phyloP scores from a whole-genome alignment of 805 yeast genomes.

The Myxozyma geophila region DNA sequence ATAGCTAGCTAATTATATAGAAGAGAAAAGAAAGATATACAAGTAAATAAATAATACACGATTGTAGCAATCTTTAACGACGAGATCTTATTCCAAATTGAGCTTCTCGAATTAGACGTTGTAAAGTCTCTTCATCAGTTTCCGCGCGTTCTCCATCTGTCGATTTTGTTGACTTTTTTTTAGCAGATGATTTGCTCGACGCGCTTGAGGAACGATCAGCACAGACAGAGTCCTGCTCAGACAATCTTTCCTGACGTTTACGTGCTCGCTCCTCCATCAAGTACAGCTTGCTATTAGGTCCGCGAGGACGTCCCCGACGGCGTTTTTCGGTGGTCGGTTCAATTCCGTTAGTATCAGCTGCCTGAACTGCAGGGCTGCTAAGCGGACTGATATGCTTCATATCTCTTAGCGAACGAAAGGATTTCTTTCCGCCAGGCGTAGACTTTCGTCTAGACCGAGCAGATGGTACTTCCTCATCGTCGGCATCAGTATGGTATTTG shows the following conservation, averaged over 20 bases:
- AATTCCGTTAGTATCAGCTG: not conserved
- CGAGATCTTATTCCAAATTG: constrained; percentile 35
- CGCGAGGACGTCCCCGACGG: constrained; percentile 25
- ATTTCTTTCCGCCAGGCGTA: constrained; percentile 20
- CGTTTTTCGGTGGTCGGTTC: constrained; percentile 9
- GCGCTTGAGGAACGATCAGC: not conserved
- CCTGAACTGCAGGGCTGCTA: not conserved
- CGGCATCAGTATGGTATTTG: not conserved
- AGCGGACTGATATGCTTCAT: not conserved
- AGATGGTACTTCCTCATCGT: not conserved
- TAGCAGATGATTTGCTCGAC: not conserved
- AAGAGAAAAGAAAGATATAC: not conserved
- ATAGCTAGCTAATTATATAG: constrained; percentile 3
- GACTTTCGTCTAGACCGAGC: constrained; percentile 24
- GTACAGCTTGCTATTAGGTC: constrained; percentile 4
- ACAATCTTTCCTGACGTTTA: not conserved
- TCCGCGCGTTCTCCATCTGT: not conserved
- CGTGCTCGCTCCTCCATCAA: constrained; percentile 2
- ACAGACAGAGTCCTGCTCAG: not conserved
- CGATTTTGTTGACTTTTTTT: not conserved
- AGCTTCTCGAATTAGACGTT: constrained; percentile 32
- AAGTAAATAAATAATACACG: not conserved
- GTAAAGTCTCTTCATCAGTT: constrained; percentile 17
- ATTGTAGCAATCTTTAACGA: constrained; percentile 8
- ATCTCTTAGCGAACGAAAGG: not conserved